Evolutionary conservation across 2,329 filamentous ascomycete genomes (phyloP).

Genomic region (Aspergillus versicolor): DNA sequence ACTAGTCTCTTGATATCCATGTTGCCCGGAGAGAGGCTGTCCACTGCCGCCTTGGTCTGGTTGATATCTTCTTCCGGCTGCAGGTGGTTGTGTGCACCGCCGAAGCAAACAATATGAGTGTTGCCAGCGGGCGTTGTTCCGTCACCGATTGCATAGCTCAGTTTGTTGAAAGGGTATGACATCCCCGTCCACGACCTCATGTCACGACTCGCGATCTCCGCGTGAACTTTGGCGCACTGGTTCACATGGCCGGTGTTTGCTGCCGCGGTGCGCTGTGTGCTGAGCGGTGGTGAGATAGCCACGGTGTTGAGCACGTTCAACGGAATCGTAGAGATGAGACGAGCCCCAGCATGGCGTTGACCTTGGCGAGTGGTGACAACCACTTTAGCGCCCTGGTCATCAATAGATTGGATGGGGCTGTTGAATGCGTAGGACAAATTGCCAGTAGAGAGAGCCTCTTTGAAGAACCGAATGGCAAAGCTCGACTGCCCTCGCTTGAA

Average conservation of each 20-base stretch:
- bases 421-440: neutral
- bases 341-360: neutral
- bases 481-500: neutral
- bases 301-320: neutral
- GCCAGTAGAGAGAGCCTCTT: neutral
- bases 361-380: neutral
- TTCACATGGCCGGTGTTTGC: neutral
- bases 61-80: constrained; percentile 16
- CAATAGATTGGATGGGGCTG: neutral
- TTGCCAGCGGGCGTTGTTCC: constrained; percentile 47
- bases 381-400: neutral
- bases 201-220: constrained; percentile 28
- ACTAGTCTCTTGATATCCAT: constrained; percentile 27
- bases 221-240: neutral
- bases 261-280: neutral
- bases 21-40: no score
- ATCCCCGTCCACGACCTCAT: constrained; percentile 47
- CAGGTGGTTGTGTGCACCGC: constrained; percentile 44
- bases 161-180: constrained; percentile 43
- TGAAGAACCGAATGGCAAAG: neutral
- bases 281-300: neutral
- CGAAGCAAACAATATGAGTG: constrained; percentile 51
- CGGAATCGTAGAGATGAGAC: neutral
- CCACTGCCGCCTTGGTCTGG: no score
- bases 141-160: constrained; percentile 48